These are phyloP conservation scores for Meira miltonrushii DNA, from an alignment of 1,284 basidiomycete genomes.

Conservation along the genomic window DNA sequence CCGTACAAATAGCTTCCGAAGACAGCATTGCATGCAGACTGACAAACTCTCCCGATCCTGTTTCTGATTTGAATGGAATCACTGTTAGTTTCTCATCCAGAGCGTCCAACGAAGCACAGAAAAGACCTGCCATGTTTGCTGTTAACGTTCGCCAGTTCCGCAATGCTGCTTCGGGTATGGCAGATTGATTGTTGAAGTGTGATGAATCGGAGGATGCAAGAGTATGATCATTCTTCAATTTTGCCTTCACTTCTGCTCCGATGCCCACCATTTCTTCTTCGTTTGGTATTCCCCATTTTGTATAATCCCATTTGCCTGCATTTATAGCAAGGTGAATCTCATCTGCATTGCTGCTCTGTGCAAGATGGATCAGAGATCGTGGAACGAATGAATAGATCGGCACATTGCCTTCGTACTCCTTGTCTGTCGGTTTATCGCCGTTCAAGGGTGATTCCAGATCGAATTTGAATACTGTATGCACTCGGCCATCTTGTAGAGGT, in stretches of 20 bases:
- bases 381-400: conserved; percentile 66
- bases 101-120: conserved; percentile 80
- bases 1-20: conserved; percentile 64
- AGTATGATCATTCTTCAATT: conserved; percentile 12
- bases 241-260: conserved; percentile 84
- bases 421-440: not conserved
- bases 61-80: conserved; percentile 18
- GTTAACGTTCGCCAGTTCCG: conserved; percentile 70
- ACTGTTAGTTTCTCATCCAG: conserved; percentile 35
- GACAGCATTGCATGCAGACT: conserved; percentile 27
- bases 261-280: conserved; percentile 63
- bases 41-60: not conserved
- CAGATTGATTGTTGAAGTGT: too few species aligned
- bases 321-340: conserved; percentile 81
- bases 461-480: conserved; percentile 68
- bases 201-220: too few species aligned
- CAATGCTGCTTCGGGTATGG: conserved; percentile 2
- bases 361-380: conserved; percentile 74
- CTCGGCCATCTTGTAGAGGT: conserved; percentile 75
- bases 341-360: conserved; percentile 74
- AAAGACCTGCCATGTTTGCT: conserved; percentile 82
- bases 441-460: conserved; percentile 16
- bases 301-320: conserved; percentile 83
- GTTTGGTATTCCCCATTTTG: conserved; percentile 60
- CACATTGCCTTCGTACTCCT: conserved; percentile 64